These are phyloP conservation scores for Phytopythium chamaehyphon DNA, from an alignment of 352 stramenopile genomes.

Conservation along the genomic window DNA sequence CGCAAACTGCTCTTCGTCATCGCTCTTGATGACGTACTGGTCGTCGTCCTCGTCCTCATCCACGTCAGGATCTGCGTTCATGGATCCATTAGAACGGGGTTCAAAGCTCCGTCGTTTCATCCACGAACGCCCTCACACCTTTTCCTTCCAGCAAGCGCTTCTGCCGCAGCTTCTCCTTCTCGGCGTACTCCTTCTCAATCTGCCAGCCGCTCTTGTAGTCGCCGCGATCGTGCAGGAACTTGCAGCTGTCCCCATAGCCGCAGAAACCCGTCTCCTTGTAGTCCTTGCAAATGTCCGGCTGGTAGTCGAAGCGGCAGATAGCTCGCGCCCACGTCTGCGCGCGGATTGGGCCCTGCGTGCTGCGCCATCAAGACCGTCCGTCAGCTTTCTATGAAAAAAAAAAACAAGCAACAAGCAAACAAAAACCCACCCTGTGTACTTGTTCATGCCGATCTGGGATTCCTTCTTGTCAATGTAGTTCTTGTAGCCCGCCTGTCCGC, in stretches of 20 bases:
- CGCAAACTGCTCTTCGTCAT: constrained; percentile 88
- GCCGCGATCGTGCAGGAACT: constrained; percentile 98
- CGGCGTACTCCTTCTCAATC: constrained; percentile 94
- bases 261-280: constrained; percentile 99
- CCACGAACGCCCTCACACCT: constrained; percentile 18
- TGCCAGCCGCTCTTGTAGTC: constrained; percentile 98
- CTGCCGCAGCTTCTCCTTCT: constrained; percentile 89
- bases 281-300: constrained; percentile 98
- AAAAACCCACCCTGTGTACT: constrained; percentile 72
- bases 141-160: constrained; percentile 54
- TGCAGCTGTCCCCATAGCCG: constrained; percentile 95
- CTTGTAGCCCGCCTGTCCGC: constrained; percentile 80
- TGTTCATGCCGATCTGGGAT: constrained; percentile 85
- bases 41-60: constrained; percentile 63
- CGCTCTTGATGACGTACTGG: constrained; percentile 59
- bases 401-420: too few relatives aligned
- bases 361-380: too few relatives aligned
- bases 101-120: neutral
- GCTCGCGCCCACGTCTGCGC: constrained; percentile 92
- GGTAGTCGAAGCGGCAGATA: constrained; percentile 97
- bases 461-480: constrained; percentile 89
- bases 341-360: constrained; percentile 93
- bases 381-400: too few relatives aligned
- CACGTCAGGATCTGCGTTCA: constrained; percentile 21
- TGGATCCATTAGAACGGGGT: neutral